phyloP scores from a whole-genome alignment of 306 rosid species.

The Cucurbita pepo region DNA sequence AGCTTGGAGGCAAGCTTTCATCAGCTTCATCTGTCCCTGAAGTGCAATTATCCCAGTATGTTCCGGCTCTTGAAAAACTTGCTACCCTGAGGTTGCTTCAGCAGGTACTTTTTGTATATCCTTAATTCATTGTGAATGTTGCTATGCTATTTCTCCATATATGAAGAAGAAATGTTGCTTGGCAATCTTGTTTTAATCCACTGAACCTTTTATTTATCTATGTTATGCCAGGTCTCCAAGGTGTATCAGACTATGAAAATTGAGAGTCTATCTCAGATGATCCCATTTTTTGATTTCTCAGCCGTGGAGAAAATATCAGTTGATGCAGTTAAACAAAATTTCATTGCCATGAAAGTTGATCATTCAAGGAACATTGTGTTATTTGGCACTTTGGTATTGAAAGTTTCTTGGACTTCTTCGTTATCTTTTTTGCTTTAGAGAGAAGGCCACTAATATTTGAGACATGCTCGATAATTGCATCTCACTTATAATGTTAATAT shows the following conservation, averaged over 20 bases:
- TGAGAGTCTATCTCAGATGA: constrained; percentile 56
- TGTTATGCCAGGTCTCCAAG: constrained; percentile 52
- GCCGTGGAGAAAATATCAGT: constrained; percentile 75
- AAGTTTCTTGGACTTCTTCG: neutral
- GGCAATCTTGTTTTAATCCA: neutral
- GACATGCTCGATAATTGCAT: neutral
- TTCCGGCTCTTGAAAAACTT: constrained; percentile 60
- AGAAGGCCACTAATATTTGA: neutral
- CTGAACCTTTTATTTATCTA: neutral
- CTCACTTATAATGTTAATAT: neutral
- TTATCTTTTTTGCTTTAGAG: neutral
- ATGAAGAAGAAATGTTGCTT: neutral
- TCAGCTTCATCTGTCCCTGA: constrained; percentile 90
- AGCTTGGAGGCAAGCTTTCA: constrained; percentile 73
- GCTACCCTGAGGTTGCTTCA: constrained; percentile 89
- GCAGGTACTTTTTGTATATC: constrained; percentile 40
- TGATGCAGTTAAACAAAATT: constrained; percentile 86
- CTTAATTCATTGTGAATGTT: neutral
- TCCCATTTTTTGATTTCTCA: constrained; percentile 70
- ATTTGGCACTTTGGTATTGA: constrained; percentile 31
- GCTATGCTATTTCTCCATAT: neutral
- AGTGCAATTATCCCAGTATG: constrained; percentile 69
- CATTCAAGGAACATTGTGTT: constrained; percentile 56
- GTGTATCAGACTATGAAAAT: constrained; percentile 82
- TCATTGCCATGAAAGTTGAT: constrained; percentile 79